Evolutionary conservation across 257 asterid genomes (phyloP), one percentile per base, ranked within the genome.

Genomic region (Solanum ossicruentum): DNA sequence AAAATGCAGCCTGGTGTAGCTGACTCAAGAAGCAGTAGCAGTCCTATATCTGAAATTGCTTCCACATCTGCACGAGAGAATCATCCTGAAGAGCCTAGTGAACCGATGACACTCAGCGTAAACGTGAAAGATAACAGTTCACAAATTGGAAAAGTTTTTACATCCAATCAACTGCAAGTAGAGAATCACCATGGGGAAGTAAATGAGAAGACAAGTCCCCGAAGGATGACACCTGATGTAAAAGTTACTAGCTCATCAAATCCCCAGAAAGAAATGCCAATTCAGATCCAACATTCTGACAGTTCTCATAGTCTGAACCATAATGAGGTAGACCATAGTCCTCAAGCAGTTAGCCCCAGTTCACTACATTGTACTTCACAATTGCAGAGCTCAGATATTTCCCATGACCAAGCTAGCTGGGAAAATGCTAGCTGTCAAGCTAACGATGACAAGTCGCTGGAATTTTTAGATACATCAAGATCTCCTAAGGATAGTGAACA

Each of bases 401-500:
- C 83, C 18, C 82, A 67, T 66, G 83, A 82, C 83, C 89, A 87
- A 85, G 83, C 63, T 72, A 87, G 75, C 45, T 70, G 82, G 73
- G 87, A 84, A 70, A 87, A 73, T 52, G 69, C 87, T 61, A 88
- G 66, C 85, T 81, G 80, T 36, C 84, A 87, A 75, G 66, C 15
- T 87, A 86, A 83, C 23, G 47, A 55, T 69, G 83, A 73, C 41
- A 72, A 23, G 39, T 73, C 67, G 45, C 75, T 52, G 49, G 85
- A 84, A 43, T 81, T 57, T 80, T 56, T 78, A n/a, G 86, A 73
- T 80, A 84, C 77, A 28, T 81, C 79, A 28, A 78, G 23, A 82
- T 57, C 85, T 66, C 43, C 80, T 5, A 32, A 72, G 47, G 39
- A 55, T 85, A 52, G 26, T 45, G 86, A 82, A 57, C 86, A 45